Conservation (phyloP, 2,329 filamentous ascomycete genomes). For the Byssochlamys sp. region DNA sequence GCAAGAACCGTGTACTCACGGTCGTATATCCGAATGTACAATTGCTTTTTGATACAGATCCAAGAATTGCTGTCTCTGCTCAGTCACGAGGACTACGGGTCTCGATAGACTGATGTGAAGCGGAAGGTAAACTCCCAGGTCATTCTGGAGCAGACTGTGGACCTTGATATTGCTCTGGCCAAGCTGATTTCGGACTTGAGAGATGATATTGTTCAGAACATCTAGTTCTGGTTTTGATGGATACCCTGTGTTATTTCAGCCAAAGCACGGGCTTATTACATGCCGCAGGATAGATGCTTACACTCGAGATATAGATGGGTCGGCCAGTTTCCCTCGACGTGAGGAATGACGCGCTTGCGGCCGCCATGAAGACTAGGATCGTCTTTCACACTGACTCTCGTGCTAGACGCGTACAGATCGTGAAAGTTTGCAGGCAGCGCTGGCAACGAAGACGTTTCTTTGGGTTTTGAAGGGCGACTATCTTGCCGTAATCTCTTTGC, state of each 20-base stretch:
- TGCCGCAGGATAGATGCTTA: constrained; percentile 38
- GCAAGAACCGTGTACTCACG: constrained; percentile 28
- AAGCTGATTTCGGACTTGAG: constrained; percentile 29
- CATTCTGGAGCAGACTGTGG: constrained; percentile 63
- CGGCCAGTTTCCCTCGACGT: constrained; percentile 84
- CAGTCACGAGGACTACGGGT: constrained; percentile 63
- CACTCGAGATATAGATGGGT: constrained; percentile 89
- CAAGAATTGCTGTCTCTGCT: constrained; percentile 62
- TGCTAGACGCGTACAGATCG: constrained; percentile 77
- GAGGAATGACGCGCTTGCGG: constrained; percentile 69
- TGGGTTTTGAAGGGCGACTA: constrained; percentile 1
- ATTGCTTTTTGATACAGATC: constrained; percentile 43
- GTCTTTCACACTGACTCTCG: constrained; percentile 67
- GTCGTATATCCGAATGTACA: constrained; percentile 30
- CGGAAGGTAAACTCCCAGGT: constrained; percentile 66
- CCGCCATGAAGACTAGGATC: constrained; percentile 79
- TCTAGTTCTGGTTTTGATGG: constrained; percentile 27
- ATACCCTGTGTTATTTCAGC: constrained; percentile 26
- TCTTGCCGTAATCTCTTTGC: constrained; percentile 16
- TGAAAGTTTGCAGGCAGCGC: constrained; percentile 73
- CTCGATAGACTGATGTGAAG: constrained; percentile 86
- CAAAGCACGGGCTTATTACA: constrained; percentile 1
- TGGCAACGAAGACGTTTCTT: constrained; percentile 42
- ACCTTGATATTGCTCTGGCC: constrained; percentile 36
- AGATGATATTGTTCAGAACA: constrained; percentile 22